Evolutionary conservation across 495 filamentous ascomycete genomes (phyloP), one percentile per base, ranked within the genome.

Genomic region (Tetracladium setigerum): DNA sequence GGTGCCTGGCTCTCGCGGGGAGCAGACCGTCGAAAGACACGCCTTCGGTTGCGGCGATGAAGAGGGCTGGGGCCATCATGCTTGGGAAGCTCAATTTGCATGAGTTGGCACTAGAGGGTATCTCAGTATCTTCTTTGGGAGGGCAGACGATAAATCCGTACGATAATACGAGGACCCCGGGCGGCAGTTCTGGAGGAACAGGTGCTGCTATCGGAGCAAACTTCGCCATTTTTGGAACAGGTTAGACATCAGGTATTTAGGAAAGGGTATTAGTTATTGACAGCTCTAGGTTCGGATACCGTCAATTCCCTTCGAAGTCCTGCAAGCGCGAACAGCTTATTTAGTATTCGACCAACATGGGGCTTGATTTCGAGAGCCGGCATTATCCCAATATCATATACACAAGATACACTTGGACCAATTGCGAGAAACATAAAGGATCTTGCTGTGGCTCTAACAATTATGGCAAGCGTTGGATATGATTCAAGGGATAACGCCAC

Each of bases 61-160:
- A 61, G 14, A 51, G 39, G 2, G 78, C 76, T 2, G 82, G 83
- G 0, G 77, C 78, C 0, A 69, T 86, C n/a, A 77, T 86, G 14
- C 60, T 85, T 1, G 82, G 77, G 0, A 86, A 85, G 50, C 63
- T 78, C 0, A 85, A 84, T 58, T 55, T 84, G 11, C 80, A 84
- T 54, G 82, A 48, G 58, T 56, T 84, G 43, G 79, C 81, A 1
- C 56, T 86, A 2, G 79, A 84, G 46, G 82, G 79, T 2, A 59
- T 81, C 30, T 70, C 67, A 0, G 76, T 79, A 2, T 82, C 79
- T 1, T 78, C 74, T 0, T 50, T 82, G 0, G 76, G 78, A 4
- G 80, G 82, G 0, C 80, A 84, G 50, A 79, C 77, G 0, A 46
- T 72, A 18, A 85, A 84, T 57, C 78, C 82, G 0, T 84, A 82